phyloP scores from a whole-genome alignment of 352 stramenopile genomes.

The Blastocystis sp. region DNA sequence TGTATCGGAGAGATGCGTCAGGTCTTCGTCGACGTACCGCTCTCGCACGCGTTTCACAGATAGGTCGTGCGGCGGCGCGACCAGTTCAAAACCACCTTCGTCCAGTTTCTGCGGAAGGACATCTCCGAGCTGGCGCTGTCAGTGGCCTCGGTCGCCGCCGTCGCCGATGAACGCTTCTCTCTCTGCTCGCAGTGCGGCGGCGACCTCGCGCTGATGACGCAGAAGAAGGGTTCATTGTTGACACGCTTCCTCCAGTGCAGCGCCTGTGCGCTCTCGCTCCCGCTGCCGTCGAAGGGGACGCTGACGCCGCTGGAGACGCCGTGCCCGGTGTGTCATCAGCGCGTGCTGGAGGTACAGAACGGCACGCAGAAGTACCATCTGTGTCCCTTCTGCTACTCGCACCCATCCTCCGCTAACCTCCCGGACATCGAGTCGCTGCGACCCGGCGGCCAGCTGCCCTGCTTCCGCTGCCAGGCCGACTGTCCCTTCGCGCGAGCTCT shows the following conservation, averaged over 20 bases:
- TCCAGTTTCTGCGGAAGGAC: slow-evolving; percentile 69
- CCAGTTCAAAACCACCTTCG: slow-evolving; percentile 77
- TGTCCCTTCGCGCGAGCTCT: slow-evolving; percentile 54
- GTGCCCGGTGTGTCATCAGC: slow-evolving; percentile 60
- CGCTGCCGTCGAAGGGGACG: slow-evolving; percentile 56
- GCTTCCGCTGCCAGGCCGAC: slow-evolving; percentile 50
- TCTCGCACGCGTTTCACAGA: slow-evolving; percentile 62
- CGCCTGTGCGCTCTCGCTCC: slow-evolving; percentile 45
- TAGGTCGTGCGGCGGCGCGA: slow-evolving; percentile 65
- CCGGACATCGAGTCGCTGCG: slow-evolving; percentile 17
- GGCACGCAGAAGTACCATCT: slow-evolving; percentile 11
- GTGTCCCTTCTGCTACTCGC: slow-evolving; percentile 61
- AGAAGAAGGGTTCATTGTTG: slow-evolving; percentile 58
- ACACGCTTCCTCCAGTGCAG: slow-evolving; percentile 62
- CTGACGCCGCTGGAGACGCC: background rate
- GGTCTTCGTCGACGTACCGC: slow-evolving; percentile 60
- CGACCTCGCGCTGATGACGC: slow-evolving; percentile 57
- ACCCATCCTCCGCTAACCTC: slow-evolving; percentile 33
- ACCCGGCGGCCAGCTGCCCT: slow-evolving; percentile 52
- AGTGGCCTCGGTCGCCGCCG: background rate
- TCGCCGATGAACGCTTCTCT: background rate
- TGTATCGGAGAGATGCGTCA: slow-evolving; percentile 76
- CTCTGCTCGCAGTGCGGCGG: slow-evolving; percentile 58
- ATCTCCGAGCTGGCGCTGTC: slow-evolving; percentile 62
- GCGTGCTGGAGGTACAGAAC: slow-evolving; percentile 58